Evolutionary conservation across 2,329 filamentous ascomycete genomes (phyloP).

Genomic region (Pseudogymnoascus sp.): DNA sequence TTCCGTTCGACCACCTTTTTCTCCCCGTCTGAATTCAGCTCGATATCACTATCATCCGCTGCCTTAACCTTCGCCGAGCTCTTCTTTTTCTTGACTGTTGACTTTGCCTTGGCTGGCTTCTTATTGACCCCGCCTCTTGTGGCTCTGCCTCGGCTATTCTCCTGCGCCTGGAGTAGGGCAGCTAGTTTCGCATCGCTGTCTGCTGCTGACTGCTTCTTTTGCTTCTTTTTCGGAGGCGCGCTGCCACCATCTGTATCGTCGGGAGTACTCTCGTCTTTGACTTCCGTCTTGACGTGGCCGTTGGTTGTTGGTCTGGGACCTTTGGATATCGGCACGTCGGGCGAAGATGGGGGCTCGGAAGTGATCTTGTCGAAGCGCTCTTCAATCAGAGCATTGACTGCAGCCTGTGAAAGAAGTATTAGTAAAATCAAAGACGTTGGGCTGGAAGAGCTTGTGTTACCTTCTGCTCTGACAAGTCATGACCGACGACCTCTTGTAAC

Average conservation of each 20-base stretch:
- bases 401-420: conserved; percentile 30
- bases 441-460: conserved; percentile 15
- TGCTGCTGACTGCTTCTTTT: conserved; percentile 46
- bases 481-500: conserved; percentile 25
- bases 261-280: conserved; percentile 17
- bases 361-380: conserved; percentile 46
- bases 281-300: conserved; percentile 18
- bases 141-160: conserved; percentile 64
- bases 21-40: conserved; percentile 50
- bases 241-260: conserved; percentile 17
- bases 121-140: conserved; percentile 65
- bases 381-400: conserved; percentile 46
- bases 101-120: conserved; percentile 52
- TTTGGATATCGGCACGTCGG: conserved; percentile 4
- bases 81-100: conserved; percentile 61
- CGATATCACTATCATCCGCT: conserved; percentile 72
- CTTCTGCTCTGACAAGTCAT: conserved; percentile 32
- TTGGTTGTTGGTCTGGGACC: conserved; percentile 16
- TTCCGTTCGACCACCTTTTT: conserved; percentile 66
- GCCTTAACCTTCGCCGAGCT: conserved; percentile 65
- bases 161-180: conserved; percentile 82
- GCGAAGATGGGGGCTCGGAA: conserved; percentile 1
- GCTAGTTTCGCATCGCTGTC: conserved; percentile 84
- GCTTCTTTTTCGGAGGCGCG: conserved; percentile 54
- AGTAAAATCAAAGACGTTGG: neutral